These are phyloP conservation scores for Babesia caballi DNA, from an alignment of 169 alveolate species.

Conservation along the genomic window DNA sequence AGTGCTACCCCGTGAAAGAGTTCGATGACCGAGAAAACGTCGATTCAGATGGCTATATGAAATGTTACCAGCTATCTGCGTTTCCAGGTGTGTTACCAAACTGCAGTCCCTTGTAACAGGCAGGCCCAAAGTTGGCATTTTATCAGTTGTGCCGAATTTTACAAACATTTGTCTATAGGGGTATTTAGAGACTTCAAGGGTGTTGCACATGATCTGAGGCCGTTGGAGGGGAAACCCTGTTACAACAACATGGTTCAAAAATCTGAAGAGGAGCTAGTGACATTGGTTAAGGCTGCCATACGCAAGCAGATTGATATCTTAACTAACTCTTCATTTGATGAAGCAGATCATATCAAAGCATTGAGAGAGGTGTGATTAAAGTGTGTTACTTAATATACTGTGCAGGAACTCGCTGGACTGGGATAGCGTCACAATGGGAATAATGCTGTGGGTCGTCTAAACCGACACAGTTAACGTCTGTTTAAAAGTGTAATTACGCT, in stretches of 20 bases:
- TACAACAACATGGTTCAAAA: slow-evolving; percentile 71
- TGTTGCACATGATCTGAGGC: slow-evolving; percentile 88
- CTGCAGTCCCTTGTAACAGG: too few relatives aligned
- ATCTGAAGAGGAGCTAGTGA: slow-evolving; percentile 56
- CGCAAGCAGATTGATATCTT: slow-evolving; percentile 62
- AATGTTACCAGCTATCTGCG: slow-evolving; percentile 86
- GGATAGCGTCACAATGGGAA: background rate
- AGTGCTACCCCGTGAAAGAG: slow-evolving; percentile 79
- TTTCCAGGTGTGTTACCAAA: slow-evolving; percentile 63
- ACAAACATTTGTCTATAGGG: too few relatives aligned
- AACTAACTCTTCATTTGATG: slow-evolving; percentile 22
- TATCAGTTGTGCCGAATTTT: too few relatives aligned
- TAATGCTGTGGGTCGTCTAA: too few relatives aligned
- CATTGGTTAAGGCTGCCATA: slow-evolving; percentile 66
- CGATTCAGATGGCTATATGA: slow-evolving; percentile 81
- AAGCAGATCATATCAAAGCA: slow-evolving; percentile 6
- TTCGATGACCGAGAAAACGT: slow-evolving; percentile 87
- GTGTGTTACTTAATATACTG: background rate
- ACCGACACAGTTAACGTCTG: too few relatives aligned
- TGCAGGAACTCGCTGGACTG: slow-evolving; percentile 30
- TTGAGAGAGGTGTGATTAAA: slow-evolving; percentile 30
- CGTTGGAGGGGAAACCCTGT: slow-evolving; percentile 86
- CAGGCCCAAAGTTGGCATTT: too few relatives aligned
- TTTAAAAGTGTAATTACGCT: too few relatives aligned
- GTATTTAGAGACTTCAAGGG: slow-evolving; percentile 87